phyloP scores from a whole-genome alignment of 2,329 filamentous ascomycete species.

The Hypoxylon rubiginosum region DNA sequence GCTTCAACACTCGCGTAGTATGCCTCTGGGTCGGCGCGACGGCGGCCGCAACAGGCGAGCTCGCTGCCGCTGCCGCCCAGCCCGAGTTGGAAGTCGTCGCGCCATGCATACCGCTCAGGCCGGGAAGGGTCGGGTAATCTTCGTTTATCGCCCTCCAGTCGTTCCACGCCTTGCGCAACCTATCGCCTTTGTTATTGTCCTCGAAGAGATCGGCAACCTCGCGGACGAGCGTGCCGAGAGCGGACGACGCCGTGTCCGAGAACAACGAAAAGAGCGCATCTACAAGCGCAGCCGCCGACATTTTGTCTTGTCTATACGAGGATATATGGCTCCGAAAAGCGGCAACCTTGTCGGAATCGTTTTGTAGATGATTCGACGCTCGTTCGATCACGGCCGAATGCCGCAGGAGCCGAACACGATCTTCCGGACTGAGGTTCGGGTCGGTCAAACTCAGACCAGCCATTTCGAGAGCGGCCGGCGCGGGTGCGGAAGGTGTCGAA shows the following conservation, averaged over 20 bases:
- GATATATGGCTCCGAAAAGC: slow-evolving; percentile 86
- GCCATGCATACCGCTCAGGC: slow-evolving; percentile 76
- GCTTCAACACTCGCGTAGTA: slow-evolving; percentile 68
- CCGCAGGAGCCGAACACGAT: slow-evolving; percentile 82
- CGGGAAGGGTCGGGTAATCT: slow-evolving; percentile 91
- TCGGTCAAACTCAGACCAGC: slow-evolving; percentile 66
- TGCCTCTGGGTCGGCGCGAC: slow-evolving; percentile 62
- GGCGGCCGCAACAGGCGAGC: slow-evolving; percentile 52
- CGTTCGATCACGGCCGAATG: slow-evolving; percentile 90
- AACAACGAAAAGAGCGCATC: slow-evolving; percentile 91
- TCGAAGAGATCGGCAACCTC: slow-evolving; percentile 96
- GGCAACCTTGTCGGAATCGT: slow-evolving; percentile 79
- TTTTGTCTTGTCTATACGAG: slow-evolving; percentile 76
- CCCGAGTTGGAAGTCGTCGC: slow-evolving; percentile 68
- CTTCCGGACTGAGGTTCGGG: slow-evolving; percentile 75
- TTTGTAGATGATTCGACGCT: slow-evolving; percentile 82
- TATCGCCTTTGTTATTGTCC: slow-evolving; percentile 78
- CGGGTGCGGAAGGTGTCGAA: slow-evolving; percentile 41
- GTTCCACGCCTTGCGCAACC: slow-evolving; percentile 86
- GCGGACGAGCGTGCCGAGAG: slow-evolving; percentile 89
- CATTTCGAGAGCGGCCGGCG: slow-evolving; percentile 54
- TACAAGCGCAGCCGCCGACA: slow-evolving; percentile 81
- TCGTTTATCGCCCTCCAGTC: slow-evolving; percentile 97
- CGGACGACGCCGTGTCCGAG: slow-evolving; percentile 78
- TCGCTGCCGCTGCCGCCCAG: slow-evolving; percentile 71